Conservation (phyloP, 805 yeast species). For the Hanseniaspora lindneri region DNA sequence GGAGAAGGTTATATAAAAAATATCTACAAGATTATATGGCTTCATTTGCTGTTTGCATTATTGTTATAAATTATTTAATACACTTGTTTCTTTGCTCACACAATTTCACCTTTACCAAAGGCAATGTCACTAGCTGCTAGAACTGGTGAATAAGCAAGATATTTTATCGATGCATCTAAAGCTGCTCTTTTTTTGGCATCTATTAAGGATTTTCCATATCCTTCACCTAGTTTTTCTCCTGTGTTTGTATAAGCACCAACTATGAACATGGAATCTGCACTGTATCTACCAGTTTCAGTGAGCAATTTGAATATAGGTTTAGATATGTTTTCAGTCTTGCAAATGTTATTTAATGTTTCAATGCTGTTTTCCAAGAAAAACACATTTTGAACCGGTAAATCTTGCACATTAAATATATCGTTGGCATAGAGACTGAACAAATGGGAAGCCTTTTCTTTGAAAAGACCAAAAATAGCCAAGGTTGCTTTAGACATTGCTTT, state of each 20-base stretch:
- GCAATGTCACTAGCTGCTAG: constrained; percentile 44
- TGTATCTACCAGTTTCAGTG: constrained; percentile 86
- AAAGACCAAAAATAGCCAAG: constrained; percentile 8
- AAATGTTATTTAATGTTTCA: constrained; percentile 63
- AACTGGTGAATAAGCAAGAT: constrained; percentile 83
- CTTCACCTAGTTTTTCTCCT: constrained; percentile 71
- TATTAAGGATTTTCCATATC: constrained; percentile 76
- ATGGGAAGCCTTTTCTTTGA: neutral
- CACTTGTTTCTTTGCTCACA: constrained; percentile 21
- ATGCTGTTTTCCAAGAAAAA: constrained; percentile 78
- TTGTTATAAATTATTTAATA: too few relatives aligned
- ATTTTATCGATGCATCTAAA: constrained; percentile 77
- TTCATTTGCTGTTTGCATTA: too few relatives aligned
- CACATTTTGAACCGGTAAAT: constrained; percentile 59
- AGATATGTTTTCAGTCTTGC: constrained; percentile 61
- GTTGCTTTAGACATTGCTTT: constrained; percentile 8
- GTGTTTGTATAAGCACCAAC: constrained; percentile 85
- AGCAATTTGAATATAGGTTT: constrained; percentile 71
- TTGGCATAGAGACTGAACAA: constrained; percentile 18
- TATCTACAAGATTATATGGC: neutral
- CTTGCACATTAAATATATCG: constrained; percentile 26
- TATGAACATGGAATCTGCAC: constrained; percentile 72
- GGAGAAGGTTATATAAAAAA: neutral
- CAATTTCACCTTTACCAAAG: constrained; percentile 37
- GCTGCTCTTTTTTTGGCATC: constrained; percentile 92